These are phyloP conservation scores for Aureobasidium mangrovei DNA, from an alignment of 2,329 filamentous ascomycete genomes.

Conservation along the genomic window DNA sequence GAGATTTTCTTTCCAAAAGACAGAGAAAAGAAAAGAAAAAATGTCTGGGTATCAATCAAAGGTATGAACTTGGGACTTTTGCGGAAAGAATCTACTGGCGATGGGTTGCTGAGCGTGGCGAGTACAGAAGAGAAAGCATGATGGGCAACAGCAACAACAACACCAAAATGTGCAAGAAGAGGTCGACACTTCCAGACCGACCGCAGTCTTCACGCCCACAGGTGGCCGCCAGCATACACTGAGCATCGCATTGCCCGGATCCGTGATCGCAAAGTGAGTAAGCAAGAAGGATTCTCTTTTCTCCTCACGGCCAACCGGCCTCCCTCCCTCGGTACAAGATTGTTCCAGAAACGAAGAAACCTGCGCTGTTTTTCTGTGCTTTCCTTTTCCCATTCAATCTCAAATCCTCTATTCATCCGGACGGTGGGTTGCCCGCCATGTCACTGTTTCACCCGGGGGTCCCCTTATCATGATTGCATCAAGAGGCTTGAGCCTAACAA, in stretches of 20 bases:
- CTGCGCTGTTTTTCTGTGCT: not conserved
- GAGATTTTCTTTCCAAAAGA: not conserved
- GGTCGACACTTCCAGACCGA: slow-evolving; percentile 55
- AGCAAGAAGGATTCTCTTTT: slow-evolving; percentile 20
- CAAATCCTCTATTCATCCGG: too few relatives aligned
- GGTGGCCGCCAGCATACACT: slow-evolving; percentile 62
- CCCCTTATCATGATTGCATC: not conserved
- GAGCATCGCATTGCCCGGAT: slow-evolving; percentile 69
- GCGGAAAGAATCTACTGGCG: too few relatives aligned
- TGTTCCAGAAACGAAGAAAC: not conserved
- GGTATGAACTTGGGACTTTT: not conserved
- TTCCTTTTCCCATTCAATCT: not conserved
- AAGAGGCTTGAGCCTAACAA: not conserved
- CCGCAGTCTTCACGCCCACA: slow-evolving; percentile 57
- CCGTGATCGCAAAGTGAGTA: slow-evolving; percentile 68
- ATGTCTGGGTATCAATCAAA: slow-evolving; percentile 11
- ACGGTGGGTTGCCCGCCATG: too few relatives aligned
- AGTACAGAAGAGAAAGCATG: slow-evolving; percentile 22
- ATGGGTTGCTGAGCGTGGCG: too few relatives aligned
- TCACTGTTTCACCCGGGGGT: not conserved
- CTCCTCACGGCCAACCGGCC: not conserved
- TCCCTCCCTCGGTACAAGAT: not conserved
- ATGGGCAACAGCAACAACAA: slow-evolving; percentile 10
- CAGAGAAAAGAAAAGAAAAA: not conserved
- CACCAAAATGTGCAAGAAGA: slow-evolving; percentile 17